Conservation (phyloP, 2,329 filamentous ascomycete species). For the Apiospora aurea region DNA sequence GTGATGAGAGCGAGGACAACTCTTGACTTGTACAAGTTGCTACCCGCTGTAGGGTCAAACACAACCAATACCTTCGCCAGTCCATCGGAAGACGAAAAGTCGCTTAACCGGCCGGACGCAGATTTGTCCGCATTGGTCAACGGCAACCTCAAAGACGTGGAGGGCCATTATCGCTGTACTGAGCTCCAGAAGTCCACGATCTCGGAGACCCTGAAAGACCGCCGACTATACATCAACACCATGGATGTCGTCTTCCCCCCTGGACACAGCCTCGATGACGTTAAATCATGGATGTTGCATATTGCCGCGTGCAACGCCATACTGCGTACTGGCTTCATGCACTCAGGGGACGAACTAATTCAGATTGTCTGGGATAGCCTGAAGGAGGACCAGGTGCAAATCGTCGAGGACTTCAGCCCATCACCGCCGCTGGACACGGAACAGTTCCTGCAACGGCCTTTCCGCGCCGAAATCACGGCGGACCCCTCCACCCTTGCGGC, state of each 20-base stretch:
- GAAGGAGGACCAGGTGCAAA: conserved; percentile 49
- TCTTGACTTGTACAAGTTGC: conserved; percentile 30
- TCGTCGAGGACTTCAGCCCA: conserved; percentile 48
- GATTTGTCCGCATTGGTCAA: conserved; percentile 21
- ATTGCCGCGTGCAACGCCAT: conserved; percentile 67
- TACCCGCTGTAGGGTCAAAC: conserved; percentile 20
- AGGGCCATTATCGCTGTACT: conserved; percentile 63
- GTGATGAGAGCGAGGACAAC: conserved; percentile 65
- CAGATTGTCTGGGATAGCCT: conserved; percentile 70
- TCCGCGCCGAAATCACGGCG: conserved; percentile 63
- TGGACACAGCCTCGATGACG: conserved; percentile 40
- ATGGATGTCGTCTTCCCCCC: conserved; percentile 68
- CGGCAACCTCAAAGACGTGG: conserved; percentile 28
- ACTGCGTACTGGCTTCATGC: conserved; percentile 76
- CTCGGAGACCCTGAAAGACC: conserved; percentile 69
- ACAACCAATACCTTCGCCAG: neutral
- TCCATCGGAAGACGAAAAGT: neutral
- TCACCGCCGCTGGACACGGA: conserved; percentile 49
- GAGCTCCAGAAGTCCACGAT: conserved; percentile 83
- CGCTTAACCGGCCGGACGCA: neutral
- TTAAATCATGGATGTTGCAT: conserved; percentile 57
- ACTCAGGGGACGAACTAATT: conserved; percentile 59
- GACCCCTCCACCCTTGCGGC: conserved; percentile 17
- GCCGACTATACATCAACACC: conserved; percentile 78
- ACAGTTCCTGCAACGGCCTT: conserved; percentile 60